These are phyloP conservation scores for Babesia ovis DNA, from an alignment of 169 alveolate species.

Conservation along the genomic window DNA sequence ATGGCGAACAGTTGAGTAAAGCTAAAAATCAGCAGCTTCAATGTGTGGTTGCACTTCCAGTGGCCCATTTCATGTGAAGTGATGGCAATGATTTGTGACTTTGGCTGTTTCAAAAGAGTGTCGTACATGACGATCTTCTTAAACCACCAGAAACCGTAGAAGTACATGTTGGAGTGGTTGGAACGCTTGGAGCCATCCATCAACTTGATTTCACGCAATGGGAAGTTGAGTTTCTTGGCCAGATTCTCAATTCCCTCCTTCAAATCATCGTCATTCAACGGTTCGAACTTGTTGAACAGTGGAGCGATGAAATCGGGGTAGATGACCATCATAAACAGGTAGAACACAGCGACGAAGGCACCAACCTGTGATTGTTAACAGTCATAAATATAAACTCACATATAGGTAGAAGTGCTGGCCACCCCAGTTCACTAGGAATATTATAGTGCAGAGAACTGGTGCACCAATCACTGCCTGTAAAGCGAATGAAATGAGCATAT, in stretches of 20 bases:
- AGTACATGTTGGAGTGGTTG: constrained; percentile 94
- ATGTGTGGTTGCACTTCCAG: constrained; percentile 52
- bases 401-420: constrained; percentile 89
- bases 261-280: constrained; percentile 86
- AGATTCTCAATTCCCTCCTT: constrained; percentile 80
- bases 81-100: constrained; percentile 89
- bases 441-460: constrained; percentile 72
- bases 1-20: constrained; percentile 72
- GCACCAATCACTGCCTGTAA: constrained; percentile 75
- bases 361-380: constrained; percentile 47
- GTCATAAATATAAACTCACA: constrained; percentile 39
- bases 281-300: constrained; percentile 90
- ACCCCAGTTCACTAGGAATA: constrained; percentile 86
- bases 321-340: constrained; percentile 79
- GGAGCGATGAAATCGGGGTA: constrained; percentile 92
- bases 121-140: constrained; percentile 92
- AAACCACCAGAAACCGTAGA: constrained; percentile 92
- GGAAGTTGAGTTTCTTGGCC: constrained; percentile 81
- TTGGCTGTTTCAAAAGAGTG: constrained; percentile 85
- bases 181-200: constrained; percentile 91
- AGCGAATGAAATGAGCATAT: constrained; percentile 74
- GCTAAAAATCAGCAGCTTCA: constrained; percentile 20
- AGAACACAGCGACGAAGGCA: constrained; percentile 76
- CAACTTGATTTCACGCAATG: constrained; percentile 87
- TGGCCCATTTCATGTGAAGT: constrained; percentile 88